Percentiles rank a stretch among this genome's conserved stretches.
Conservation (phyloP, 306 rosid genomes). For the Dalbergia oliveri region DNA sequence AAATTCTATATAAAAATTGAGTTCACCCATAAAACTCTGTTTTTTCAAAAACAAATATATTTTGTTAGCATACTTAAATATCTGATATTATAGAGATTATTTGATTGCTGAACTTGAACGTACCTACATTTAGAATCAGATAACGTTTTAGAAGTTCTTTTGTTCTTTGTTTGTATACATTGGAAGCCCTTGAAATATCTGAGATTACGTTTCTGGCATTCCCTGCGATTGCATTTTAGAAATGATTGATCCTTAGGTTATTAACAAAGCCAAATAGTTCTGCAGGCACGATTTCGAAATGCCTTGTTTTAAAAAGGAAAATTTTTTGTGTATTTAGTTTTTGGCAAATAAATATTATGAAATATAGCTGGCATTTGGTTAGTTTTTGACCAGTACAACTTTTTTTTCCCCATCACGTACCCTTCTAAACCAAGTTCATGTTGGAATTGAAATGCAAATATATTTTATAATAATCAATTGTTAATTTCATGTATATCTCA, state of each 20-base stretch:
- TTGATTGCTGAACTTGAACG: background rate
- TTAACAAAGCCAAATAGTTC: background rate
- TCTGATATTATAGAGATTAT: background rate
- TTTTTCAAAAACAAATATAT: background rate
- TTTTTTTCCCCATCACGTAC: background rate
- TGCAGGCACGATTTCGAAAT: slow-evolving; percentile 44
- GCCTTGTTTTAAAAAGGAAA: background rate
- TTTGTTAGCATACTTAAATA: background rate
- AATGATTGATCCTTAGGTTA: background rate
- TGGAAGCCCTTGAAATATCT: background rate
- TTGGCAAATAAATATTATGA: slow-evolving; percentile 23
- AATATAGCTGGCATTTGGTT: slow-evolving; percentile 42
- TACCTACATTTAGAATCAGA: too few species aligned
- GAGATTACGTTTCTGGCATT: slow-evolving; percentile 22
- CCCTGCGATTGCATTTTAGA: slow-evolving; percentile 25
- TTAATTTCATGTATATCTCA: background rate
- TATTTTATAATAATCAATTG: background rate
- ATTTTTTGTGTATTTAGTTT: background rate
- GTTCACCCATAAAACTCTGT: background rate
- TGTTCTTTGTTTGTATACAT: background rate
- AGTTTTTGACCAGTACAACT: background rate
- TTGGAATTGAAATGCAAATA: background rate
- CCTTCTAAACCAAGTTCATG: background rate
- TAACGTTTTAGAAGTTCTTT: background rate
- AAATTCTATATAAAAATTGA: background rate